Percentiles rank a stretch among this genome's conserved stretches.
Evolutionary conservation across 176 grass and related monocot species (phyloP).

Genomic region (Musa acuminata): DNA sequence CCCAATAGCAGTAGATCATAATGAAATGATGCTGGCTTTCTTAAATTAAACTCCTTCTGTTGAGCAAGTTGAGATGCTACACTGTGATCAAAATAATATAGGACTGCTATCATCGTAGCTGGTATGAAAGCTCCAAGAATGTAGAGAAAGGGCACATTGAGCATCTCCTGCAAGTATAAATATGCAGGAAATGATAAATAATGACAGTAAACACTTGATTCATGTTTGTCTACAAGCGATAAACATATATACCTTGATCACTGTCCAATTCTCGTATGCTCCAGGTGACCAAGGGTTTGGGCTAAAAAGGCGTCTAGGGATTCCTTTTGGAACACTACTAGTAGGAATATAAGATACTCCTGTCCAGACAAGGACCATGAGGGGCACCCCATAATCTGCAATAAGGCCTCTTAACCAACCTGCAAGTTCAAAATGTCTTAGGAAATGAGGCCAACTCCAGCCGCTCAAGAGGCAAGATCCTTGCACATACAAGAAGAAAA

Average conservation of each 20-base stretch:
- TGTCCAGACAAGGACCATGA: conserved; percentile 97
- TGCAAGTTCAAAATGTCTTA: conserved; percentile 11
- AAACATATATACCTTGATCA: conserved; percentile 47
- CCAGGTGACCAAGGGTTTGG: conserved; percentile 98
- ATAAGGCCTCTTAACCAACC: conserved; percentile 85
- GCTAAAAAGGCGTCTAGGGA: conserved; percentile 89
- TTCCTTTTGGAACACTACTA: conserved; percentile 63
- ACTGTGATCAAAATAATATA: conserved; percentile 98
- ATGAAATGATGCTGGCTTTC: conserved; percentile 94
- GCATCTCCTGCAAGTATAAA: conserved; percentile 64
- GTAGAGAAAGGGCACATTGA: conserved; percentile 76
- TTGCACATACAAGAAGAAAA: not conserved
- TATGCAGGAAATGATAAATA: not conserved
- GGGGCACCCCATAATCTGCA: conserved; percentile 90
- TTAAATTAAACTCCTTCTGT: conserved; percentile 92
- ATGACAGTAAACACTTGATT: not conserved
- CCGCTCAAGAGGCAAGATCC: not conserved
- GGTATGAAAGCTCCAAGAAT: conserved; percentile 95
- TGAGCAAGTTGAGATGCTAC: conserved; percentile 96
- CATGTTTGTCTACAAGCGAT: not conserved
- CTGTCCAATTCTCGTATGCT: conserved; percentile 95
- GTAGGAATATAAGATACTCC: conserved; percentile 90
- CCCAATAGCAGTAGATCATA: conserved; percentile 98
- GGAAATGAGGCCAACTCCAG: too few species aligned
- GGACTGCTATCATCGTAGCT: conserved; percentile 94